Conservation (phyloP, 305 asterid genomes). For the Solanum hybrid region DNA sequence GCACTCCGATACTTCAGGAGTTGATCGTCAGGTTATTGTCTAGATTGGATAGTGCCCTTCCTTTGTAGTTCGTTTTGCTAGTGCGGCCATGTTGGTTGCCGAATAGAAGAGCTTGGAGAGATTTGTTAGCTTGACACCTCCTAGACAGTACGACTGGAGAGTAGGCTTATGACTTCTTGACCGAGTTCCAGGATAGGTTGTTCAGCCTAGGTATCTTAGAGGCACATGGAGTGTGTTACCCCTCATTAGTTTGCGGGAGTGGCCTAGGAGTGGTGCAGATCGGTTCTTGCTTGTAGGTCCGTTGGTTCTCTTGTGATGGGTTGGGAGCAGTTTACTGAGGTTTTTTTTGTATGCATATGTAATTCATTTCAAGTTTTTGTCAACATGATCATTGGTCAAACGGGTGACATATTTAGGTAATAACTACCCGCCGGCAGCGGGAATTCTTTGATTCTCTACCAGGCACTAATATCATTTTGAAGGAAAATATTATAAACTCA, state of each 20-base stretch:
- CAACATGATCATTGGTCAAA: not conserved
- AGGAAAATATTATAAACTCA: not conserved
- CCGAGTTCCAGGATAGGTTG: not conserved
- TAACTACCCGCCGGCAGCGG: accelerated
- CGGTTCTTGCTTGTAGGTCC: not conserved
- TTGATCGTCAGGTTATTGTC: not conserved
- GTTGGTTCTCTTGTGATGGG: not conserved
- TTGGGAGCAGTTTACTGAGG: too few relatives aligned
- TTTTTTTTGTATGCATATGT: not conserved
- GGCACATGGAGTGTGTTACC: not conserved
- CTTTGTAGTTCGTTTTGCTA: too few relatives aligned
- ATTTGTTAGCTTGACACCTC: too few relatives aligned
- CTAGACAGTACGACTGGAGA: not conserved
- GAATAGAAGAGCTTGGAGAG: too few relatives aligned
- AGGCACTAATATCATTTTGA: not conserved
- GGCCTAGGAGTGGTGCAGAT: not conserved
- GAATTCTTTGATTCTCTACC: not conserved
- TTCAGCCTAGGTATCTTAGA: not conserved
- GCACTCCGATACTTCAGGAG: not conserved
- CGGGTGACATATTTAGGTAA: not conserved
- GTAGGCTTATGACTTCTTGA: not conserved
- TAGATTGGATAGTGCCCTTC: not conserved
- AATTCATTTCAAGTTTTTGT: not conserved
- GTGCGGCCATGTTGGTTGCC: too few relatives aligned
- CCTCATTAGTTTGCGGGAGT: not conserved